phyloP scores from a whole-genome alignment of 306 rosid species.

The Rubus idaeus region DNA sequence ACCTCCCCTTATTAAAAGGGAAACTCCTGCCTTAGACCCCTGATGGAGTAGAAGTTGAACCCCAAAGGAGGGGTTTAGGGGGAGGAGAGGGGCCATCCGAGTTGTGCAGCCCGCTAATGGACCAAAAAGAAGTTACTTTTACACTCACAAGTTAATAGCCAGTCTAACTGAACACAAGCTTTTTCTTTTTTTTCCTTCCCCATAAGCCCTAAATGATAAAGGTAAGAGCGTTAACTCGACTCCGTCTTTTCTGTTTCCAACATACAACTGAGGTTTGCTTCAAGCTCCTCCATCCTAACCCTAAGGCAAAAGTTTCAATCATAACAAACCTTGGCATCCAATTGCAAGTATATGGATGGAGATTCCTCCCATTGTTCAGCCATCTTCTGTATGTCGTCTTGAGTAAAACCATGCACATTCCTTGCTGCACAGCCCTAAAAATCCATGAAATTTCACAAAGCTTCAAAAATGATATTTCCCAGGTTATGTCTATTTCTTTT shows the following conservation, averaged over 20 bases:
- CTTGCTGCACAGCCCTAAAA: constrained; percentile 94
- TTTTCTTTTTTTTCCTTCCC: background rate
- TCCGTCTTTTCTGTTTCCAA: background rate
- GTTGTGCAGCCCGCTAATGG: background rate
- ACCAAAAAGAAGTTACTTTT: background rate
- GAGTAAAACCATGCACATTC: constrained; percentile 85
- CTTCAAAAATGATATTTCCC: constrained; percentile 11
- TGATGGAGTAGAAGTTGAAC: background rate
- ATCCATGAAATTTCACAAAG: constrained; percentile 29
- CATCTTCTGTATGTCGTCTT: constrained; percentile 74
- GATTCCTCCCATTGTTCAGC: constrained; percentile 90
- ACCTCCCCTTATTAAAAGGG: background rate
- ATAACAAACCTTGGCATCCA: constrained; percentile 71
- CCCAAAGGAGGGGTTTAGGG: background rate
- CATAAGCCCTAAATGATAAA: background rate
- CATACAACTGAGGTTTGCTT: constrained; percentile 12
- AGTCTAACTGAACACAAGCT: background rate
- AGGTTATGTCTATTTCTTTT: background rate
- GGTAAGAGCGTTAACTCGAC: background rate
- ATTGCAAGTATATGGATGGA: constrained; percentile 74
- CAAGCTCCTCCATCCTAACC: background rate
- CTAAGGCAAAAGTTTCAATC: constrained; percentile 9
- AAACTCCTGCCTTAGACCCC: too few species aligned
- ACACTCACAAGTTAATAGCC: background rate
- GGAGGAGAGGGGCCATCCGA: background rate